Percentiles rank a stretch among this genome's conserved stretches.
Evolutionary conservation across 2,329 filamentous ascomycete species (phyloP).

Genomic region (Ophiostoma populinum): DNA sequence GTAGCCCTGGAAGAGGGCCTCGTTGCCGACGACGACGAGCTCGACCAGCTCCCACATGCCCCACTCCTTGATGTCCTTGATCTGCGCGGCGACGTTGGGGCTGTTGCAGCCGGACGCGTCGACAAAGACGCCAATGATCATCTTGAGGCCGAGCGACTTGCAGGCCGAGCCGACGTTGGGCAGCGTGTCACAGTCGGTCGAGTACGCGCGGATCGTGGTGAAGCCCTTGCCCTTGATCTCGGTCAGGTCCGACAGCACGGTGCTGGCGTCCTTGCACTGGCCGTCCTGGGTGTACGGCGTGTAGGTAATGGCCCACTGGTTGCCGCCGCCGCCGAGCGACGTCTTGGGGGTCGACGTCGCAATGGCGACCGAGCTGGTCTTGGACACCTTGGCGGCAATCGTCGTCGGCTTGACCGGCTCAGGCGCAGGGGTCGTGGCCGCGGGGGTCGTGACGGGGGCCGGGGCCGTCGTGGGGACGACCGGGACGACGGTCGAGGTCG

Average conservation of each 20-base stretch:
- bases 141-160: constrained; percentile 47
- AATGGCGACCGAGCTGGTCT: constrained; percentile 12
- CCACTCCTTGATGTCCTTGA: constrained; percentile 56
- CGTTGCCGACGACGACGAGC: constrained; percentile 78
- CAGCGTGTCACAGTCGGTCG: constrained; percentile 75
- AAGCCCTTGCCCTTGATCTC: constrained; percentile 50
- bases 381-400: constrained; percentile 11
- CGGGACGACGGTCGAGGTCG: constrained; percentile 16
- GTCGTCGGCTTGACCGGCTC: constrained; percentile 16
- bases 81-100: constrained; percentile 52
- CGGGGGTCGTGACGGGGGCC: constrained; percentile 8
- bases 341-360: constrained; percentile 12
- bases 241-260: constrained; percentile 44
- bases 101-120: constrained; percentile 44
- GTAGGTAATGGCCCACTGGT: constrained; percentile 64
- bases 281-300: constrained; percentile 49
- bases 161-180: constrained; percentile 56
- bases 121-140: constrained; percentile 84
- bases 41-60: constrained; percentile 58
- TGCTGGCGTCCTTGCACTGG: constrained; percentile 44
- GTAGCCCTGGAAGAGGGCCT: constrained; percentile 64
- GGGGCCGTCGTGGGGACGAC: not conserved
- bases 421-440: constrained; percentile 8
- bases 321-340: constrained; percentile 23
- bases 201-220: constrained; percentile 65